phyloP scores from a whole-genome alignment of 2,329 filamentous ascomycete species.

The Aspergillus sp. region DNA sequence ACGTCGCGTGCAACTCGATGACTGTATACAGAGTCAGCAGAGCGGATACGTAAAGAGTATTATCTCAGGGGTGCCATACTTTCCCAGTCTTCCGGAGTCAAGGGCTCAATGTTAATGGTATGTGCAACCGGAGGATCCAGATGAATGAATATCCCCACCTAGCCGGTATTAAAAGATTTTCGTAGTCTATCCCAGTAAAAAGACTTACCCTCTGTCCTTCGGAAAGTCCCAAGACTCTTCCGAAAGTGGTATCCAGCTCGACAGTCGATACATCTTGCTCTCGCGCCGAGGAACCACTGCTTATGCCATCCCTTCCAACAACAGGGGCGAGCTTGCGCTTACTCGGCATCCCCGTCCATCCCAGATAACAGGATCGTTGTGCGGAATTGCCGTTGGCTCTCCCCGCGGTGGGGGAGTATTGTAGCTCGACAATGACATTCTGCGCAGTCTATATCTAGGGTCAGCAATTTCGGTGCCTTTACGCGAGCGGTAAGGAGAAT shows the following conservation, averaged over 20 bases:
- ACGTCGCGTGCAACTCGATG: conserved; percentile 94
- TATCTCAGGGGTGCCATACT: conserved; percentile 46
- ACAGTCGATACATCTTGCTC: conserved; percentile 76
- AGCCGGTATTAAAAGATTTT: conserved; percentile 33
- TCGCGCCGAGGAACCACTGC: conserved; percentile 52
- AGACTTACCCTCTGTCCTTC: conserved; percentile 75
- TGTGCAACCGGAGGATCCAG: conserved; percentile 87
- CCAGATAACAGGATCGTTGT: conserved; percentile 75
- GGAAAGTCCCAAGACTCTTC: conserved; percentile 68
- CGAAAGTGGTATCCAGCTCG: conserved; percentile 85
- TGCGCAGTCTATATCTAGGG: conserved; percentile 66
- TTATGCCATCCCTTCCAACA: conserved; percentile 71
- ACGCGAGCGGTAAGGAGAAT: conserved; percentile 10
- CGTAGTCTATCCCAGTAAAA: conserved; percentile 16
- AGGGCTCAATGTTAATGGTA: conserved; percentile 92
- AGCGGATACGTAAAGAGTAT: conserved; percentile 1
- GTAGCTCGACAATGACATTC: conserved; percentile 93
- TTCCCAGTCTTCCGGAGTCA: conserved; percentile 96
- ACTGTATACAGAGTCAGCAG: conserved; percentile 43
- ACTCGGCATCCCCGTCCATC: conserved; percentile 98
- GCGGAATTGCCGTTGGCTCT: conserved; percentile 49
- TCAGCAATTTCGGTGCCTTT: conserved; percentile 14
- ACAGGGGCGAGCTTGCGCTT: conserved; percentile 74
- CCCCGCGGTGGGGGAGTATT: conserved; percentile 62
- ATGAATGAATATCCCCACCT: conserved; percentile 68